Evolutionary conservation across 2,329 filamentous ascomycete species (phyloP), one percentile per base, ranked within the genome.

Genomic region (Colletotrichum musicola): DNA sequence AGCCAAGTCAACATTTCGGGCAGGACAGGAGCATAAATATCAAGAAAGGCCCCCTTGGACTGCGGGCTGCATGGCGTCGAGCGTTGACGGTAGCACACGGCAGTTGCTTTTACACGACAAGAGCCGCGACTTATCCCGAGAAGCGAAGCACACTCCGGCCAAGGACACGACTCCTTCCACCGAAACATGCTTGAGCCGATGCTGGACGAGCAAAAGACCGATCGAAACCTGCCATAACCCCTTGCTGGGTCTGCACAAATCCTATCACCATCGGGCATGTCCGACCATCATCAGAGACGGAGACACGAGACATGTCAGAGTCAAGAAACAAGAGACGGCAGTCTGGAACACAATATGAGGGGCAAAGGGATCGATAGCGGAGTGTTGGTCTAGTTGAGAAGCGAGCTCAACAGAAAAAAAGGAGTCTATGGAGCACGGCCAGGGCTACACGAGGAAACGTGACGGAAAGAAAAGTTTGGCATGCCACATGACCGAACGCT

Each of bases 91-190:
- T 18, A 22, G 42, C 10, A 35, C 14, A 18, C 40, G 46, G 6
- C 46, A 22, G 20, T n/a, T n/a, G 20, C 4, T 16, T 4, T 49
- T 49, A 47, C 44, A 47, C 44, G 2, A 47, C 10, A 38, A 20
- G 22, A 46, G 14, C 40, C 13, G 47, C 46, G 30, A 44, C 3
- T 53, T 22, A 16, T 61, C 30, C 58, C 30, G 18, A 53, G 35
- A 25, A 50, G 27, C 44, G 44, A 50, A 5, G 53, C 60, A 13
- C 55, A 44, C 62, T 73, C 77, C 2, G 6, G 22, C 40, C 4
- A 22, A 4, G 13, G 13, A 4, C 7, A 20, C 16, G 30, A 22
- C 20, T 14, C 30, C n/a, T 62, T 9, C 47, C 22, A 6, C 13
- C 30, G 30, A 35, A 35, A 12, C 16, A 47, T 10, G 5, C 9